Base-by-base conservation (phyloP, 768 basidiomycete species). In the Artomyces pyxidatus region DNA sequence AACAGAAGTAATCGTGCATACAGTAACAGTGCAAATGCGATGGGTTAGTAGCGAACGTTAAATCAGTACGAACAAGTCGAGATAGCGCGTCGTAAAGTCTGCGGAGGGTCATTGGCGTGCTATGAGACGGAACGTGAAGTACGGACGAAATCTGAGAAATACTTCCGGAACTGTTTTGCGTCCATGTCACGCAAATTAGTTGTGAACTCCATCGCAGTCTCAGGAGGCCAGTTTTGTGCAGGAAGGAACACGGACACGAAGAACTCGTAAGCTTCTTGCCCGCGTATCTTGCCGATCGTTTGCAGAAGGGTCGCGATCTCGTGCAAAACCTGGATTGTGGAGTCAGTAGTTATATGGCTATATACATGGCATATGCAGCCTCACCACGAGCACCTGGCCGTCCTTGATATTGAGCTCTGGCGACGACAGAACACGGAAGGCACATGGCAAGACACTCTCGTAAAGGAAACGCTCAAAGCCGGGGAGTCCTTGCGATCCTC, bases 381-480 rank as follows among this genome's bases (percentile, higher is more conserved):
- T 61, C 58, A 94, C 94, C 60, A 84, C 77, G 43, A 85, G 72
- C 60, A 85, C 81, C 59, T 92, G 89, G 2, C 88, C 91, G 61
- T 96, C 92, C 61, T 88, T 89, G 56, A 85, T 71, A 61, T 93
- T 94, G 63, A 96, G 89, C 35, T 83, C 78, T 0, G 85, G 80
- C 8, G 75, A 71, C 10, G 88, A 83, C 1, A 91, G 79, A 4
- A 97, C 79, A 7, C 81, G 75, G 65, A 99, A 96, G 21, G 83
- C 85, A 2, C 80, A 70, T 10, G 91, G 88, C 45, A 98, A 71
- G 28, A 95, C 67, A 11, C 83, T 78, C 53, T 93, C 86, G 59
- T 98, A 98, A 26, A 95, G 77, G 63, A 94, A 94, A 12, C 80
- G 77, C 57, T 97, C 93, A 57, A 96, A 97, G 1, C 95, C 94